Evolutionary conservation across 2,329 filamentous ascomycete species (phyloP), one percentile per base, ranked within the genome.

Genomic region (Dactylellina leptospora): DNA sequence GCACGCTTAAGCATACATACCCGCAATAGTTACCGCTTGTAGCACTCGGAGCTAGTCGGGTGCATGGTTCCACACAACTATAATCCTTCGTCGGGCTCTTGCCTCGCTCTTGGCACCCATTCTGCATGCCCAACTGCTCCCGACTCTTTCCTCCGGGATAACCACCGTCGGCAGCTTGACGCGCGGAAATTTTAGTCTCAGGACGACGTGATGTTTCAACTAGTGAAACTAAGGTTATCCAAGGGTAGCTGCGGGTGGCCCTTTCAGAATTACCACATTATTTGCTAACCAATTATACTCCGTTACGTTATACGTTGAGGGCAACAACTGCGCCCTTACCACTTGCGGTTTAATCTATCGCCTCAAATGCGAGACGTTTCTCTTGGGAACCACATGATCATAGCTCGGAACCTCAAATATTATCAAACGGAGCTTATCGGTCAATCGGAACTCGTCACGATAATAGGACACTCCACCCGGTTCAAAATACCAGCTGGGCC

Each of bases 241-340:
- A 64, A 72, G 68, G 68, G 61, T 64, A 72, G 28, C 36, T 47
- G 48, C 59, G 68, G 68, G 23, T 58, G 38, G 10, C 30, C 30
- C 36, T 23, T 54, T 61, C 40, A 22, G 16, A 10, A 63, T 71
- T 71, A 63, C 64, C 58, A 47, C 23, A 71, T 71, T 36, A 71
- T 71, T 71, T 71, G 45, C 51, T 71, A 71, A 71, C 58, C n/a
- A 42, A n/a, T 51, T 71, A 47, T 62, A 63, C 55, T 36, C 11
- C 16, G 23, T 71, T 71, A 71, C 66, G 66, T 71, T 56, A 71
- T 63, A 9, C 30, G 13, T 45, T 51, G 38, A 20, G 30, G n/a
- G 18, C 33, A 28, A 61, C 27, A 61, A 45, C 63, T 20, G 40
- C 36, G 36, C 13, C 40, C 33, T 71, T 55, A 30, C 66, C 66